Evolutionary conservation across 768 basidiomycete genomes (phyloP).

Genomic region (Saitozyma podzolica): DNA sequence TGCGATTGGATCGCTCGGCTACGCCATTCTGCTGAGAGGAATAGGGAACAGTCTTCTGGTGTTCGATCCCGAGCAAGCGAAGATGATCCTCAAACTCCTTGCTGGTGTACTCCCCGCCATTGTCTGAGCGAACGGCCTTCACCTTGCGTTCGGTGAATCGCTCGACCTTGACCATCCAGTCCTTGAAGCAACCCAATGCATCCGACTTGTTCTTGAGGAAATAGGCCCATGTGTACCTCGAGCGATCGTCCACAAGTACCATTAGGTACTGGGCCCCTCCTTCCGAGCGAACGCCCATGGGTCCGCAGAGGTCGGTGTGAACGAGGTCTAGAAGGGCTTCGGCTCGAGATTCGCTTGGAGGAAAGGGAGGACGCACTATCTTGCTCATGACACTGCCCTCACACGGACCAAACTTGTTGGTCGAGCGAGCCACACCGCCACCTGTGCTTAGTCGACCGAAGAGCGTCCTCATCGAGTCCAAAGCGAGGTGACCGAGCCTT

Average conservation of each 20-base stretch:
- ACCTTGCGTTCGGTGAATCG: constrained; percentile 7
- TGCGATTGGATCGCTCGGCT: constrained; percentile 9
- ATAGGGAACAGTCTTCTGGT: constrained; percentile 9
- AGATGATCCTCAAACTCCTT: constrained; percentile 6
- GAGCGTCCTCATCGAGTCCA: constrained; percentile 4
- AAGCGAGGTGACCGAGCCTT: constrained; percentile 11
- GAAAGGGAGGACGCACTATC: too few relatives aligned
- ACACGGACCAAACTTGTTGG: not conserved
- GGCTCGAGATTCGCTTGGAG: too few relatives aligned
- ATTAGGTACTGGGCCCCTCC: constrained; percentile 11
- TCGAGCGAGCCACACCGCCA: constrained; percentile 4
- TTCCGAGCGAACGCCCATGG: constrained; percentile 3
- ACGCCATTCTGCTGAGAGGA: constrained; percentile 11
- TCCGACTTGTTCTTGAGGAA: constrained; percentile 10
- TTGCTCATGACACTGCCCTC: not conserved
- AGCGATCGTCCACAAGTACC: constrained; percentile 12
- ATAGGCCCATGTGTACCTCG: constrained; percentile 6
- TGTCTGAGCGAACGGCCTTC: constrained; percentile 13
- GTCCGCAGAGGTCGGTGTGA: constrained; percentile 10
- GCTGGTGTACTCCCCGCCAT: constrained; percentile 10
- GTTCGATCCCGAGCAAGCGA: constrained; percentile 6
- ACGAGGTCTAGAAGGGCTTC: too few relatives aligned
- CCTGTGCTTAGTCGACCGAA: constrained; percentile 9
- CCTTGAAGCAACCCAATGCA: constrained; percentile 11
- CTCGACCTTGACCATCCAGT: constrained; percentile 7